These are phyloP conservation scores for Chaetomidium leptoderma DNA, from an alignment of 495 filamentous ascomycete genomes.

Conservation along the genomic window DNA sequence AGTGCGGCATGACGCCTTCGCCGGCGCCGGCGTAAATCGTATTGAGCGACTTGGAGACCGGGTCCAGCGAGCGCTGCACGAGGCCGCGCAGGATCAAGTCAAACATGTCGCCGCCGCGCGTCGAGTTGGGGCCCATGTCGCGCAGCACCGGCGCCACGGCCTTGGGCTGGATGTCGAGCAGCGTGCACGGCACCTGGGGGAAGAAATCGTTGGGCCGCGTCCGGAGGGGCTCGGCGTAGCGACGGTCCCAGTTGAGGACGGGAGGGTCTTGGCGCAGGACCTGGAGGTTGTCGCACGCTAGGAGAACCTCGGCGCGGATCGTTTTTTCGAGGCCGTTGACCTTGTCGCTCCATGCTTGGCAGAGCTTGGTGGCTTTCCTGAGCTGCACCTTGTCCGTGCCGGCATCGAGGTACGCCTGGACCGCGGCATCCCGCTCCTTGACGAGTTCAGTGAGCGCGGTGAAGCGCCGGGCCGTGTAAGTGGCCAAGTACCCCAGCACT, in stretches of 20 bases:
- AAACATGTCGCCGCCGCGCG: slow-evolving; percentile 35
- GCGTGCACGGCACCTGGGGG: slow-evolving; percentile 39
- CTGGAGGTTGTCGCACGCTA: slow-evolving; percentile 46
- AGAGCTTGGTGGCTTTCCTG: not conserved
- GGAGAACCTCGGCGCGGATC: slow-evolving; percentile 24
- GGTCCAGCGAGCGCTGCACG: slow-evolving; percentile 14
- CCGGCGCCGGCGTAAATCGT: slow-evolving; percentile 37
- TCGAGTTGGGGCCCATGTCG: slow-evolving; percentile 32
- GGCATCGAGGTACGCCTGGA: not conserved
- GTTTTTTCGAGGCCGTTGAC: slow-evolving; percentile 13
- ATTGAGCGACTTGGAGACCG: slow-evolving; percentile 28
- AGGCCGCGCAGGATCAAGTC: slow-evolving; percentile 34
- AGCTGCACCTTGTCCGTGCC: not conserved
- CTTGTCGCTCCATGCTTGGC: slow-evolving; percentile 7
- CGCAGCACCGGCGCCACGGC: slow-evolving; percentile 34
- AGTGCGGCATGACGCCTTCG: slow-evolving; percentile 40
- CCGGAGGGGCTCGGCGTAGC: slow-evolving; percentile 48
- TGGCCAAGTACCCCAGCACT: slow-evolving; percentile 27
- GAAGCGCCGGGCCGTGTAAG: slow-evolving; percentile 20
- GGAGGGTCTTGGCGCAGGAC: slow-evolving; percentile 42
- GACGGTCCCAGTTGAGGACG: slow-evolving; percentile 59
- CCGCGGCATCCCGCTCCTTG: slow-evolving; percentile 20
- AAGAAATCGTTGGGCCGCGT: slow-evolving; percentile 54
- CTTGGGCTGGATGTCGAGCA: slow-evolving; percentile 48
- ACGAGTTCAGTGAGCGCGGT: slow-evolving; percentile 27